Evolutionary conservation across 371 early-diverging fungal genomes (phyloP), one percentile per base, ranked within the genome.

Genomic region (Mortierella sp.): DNA sequence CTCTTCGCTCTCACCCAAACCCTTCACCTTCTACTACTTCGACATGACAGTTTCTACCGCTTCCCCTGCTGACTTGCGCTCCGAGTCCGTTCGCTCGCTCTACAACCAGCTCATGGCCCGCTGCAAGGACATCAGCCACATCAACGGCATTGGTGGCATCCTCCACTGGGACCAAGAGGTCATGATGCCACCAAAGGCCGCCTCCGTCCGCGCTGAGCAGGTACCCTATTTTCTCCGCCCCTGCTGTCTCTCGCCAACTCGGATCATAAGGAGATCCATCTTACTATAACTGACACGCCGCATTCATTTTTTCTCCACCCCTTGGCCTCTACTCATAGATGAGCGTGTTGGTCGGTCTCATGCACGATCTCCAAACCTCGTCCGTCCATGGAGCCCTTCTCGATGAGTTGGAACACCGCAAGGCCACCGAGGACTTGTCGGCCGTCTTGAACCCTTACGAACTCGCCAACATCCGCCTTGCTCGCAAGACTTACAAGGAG

Each of bases 121-220:
- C 28, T 19, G 72, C 61, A 80, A 80, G 73, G 84, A 84, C 1
- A 67, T 78, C 31, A 43, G 14, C 54, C 44, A 69, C 44, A 73
- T 84, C 46, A 73, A 75, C 11, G 73, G 80, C n/a, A 69, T 80
- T 64, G 37, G 50, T n/a, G 75, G 73, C 6, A 53, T 84, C n/a
- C 77, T 80, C 13, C 48, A 74, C 24, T 84, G 85, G 85, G 88
- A 88, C 48, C 87, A 86, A 44, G 76, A 81, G 43, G 87, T 88
- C 70, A 88, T 85, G 82, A 88, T 88, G 88, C 86, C 88, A 9
- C 19, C 80, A 64, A 81, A 85, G 61, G 82, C 88, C 40, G 80
- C 72, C 26, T 69, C 44, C 0, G 21, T 40, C 55, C 88, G 88
- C 43, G 71, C 80, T 43, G 43, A 77, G 34, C 83, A 82, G 83